Base-by-base conservation (phyloP, 257 asterid species). In the Solanum gracilifrons region DNA sequence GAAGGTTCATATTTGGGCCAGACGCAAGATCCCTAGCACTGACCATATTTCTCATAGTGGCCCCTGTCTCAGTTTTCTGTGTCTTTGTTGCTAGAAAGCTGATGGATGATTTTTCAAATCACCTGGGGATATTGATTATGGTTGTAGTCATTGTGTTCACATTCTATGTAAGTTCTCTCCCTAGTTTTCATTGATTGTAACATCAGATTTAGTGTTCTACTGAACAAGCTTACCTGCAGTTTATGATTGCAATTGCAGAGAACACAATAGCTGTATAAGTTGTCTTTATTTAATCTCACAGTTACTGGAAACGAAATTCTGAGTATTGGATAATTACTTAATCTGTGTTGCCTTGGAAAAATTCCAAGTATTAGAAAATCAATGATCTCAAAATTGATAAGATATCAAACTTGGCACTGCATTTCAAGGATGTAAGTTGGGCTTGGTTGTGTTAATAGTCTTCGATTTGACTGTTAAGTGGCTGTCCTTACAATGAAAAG, bases 1-100 rank as follows among this genome's bases (percentile, higher is more conserved):
- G 98, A 89, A 95, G 99, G 90, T 94, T 96, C 91, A 87, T 96
- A 76, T 96, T 96, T 90, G 99, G 99, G 84, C 98, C 98, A 21
- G 99, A 96, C 87, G 98, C 93, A 83, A 94, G 98, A 91, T 95
- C 99, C 18, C 88, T 95, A 90, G 96, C 93, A 16, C 94, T 96
- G 88, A 95, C 98, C 69, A 90, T 95, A 89, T 91, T 95, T 88
- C 95, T 96, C 87, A 95, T 96, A 71, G 97, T 94, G 64, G 99
- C 97, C 79, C 99, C 99, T 7, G 91, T 95, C 16, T 86, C 95
- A 55, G 90, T 92, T 75, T 95, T 96, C 90, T 96, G 99, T 88
- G 93, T 92, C 90, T 96, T 96, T 92, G 98, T 96, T 89, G 99
- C 98, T 87, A 88, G 94, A 91, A 95, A 96, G 93, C 93, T 95